Percentiles rank a stretch among this genome's conserved stretches.
These are phyloP conservation scores for Pestalotiopsis sp. DNA, from an alignment of 2,329 filamentous ascomycete genomes.

Conservation along the genomic window DNA sequence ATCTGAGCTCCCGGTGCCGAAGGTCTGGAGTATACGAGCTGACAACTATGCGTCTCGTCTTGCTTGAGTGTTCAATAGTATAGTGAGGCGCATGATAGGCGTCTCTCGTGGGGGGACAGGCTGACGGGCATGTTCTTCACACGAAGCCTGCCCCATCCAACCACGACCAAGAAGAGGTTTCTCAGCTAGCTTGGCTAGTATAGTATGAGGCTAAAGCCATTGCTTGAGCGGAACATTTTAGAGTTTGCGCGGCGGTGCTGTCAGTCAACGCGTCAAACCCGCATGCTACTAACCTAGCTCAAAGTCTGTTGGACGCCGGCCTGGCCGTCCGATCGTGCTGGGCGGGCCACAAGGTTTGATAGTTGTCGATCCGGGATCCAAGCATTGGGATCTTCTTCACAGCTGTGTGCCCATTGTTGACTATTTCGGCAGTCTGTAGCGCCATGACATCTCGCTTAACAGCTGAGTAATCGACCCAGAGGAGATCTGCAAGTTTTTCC, in stretches of 20 bases:
- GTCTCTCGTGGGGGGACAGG: background rate
- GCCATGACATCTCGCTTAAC: background rate
- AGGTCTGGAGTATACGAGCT: too few species aligned
- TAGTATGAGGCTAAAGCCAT: background rate
- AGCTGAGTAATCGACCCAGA: background rate
- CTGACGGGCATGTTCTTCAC: background rate
- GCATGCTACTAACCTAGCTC: background rate
- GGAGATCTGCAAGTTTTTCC: background rate
- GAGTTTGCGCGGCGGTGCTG: constrained; percentile 2
- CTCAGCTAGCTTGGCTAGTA: background rate
- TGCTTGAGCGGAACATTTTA: background rate
- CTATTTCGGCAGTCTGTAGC: constrained; percentile 5
- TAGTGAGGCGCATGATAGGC: background rate
- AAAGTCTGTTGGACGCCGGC: background rate
- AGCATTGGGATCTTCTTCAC: background rate
- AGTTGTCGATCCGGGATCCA: constrained; percentile 5
- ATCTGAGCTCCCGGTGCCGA: too few species aligned
- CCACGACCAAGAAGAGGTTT: background rate
- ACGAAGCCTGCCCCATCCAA: background rate
- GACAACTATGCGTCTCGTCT: too few species aligned
- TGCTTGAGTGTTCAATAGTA: background rate
- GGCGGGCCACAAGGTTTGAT: background rate
- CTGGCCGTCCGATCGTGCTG: background rate
- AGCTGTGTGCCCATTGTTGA: background rate
- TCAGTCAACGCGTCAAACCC: constrained; percentile 14